Base-by-base conservation (phyloP, 2,329 filamentous ascomycete species). In the Penicillium sp. region DNA sequence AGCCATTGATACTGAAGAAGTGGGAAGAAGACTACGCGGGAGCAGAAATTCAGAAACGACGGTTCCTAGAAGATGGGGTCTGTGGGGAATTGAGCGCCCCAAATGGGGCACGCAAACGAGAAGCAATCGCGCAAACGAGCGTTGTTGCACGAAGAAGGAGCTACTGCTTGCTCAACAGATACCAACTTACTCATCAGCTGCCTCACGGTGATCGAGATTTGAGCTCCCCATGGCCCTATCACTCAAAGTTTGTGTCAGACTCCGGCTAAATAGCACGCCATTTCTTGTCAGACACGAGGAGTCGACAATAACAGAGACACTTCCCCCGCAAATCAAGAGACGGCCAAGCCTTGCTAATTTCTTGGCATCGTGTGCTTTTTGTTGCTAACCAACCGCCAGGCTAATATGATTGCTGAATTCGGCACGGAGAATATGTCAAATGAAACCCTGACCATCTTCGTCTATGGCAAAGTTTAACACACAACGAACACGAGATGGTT, bases 211-310 rank as follows among this genome's bases (percentile, higher is more conserved):
- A 50, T 36, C 29, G 47, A 43, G 40, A 45, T 9, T n/a, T 34
- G 32, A 6, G 32, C 32, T 13, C 18, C 18, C 18, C 18, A 18
- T 18, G 18, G 18, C 18, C 18, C 18, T 18, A 2, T 18, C 18
- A 2, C 18, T 18, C 24, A 8, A 27, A 27, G 34, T 32, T 22
- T 24, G 9, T 48, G 29, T 16, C 45, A 5, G 4, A 22, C 48
- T 36, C 40, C 54, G 54, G 54, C 44, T 51, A 56, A 57, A 51
- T n/a, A 29, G 39, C 39, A 21, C 38, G n/a, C 38, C 38, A 10
- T 24, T 10, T 13, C 13, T 10, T 14, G 32, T 38, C 38, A 27
- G 41, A 45, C 18, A 21, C 36, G 18, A 44, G 29, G 21, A 36
- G 27, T 42, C 11, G 21, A 48, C 8, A 7, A 5, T 9, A 9